Conservation (phyloP, 352 stramenopile genomes). For the Phytophthora europaea region DNA sequence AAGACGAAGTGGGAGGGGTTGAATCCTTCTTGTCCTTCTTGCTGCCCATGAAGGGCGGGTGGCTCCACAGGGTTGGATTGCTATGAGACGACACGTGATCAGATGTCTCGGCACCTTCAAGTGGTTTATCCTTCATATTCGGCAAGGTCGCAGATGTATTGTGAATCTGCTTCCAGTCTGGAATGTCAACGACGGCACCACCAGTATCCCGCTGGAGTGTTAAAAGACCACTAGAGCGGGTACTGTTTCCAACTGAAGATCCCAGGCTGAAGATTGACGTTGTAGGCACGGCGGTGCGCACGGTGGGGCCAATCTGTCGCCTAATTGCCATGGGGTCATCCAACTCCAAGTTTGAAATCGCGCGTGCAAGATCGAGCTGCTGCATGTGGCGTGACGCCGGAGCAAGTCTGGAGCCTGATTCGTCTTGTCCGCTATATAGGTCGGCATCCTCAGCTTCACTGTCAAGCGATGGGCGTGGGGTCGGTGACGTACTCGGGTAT, state of each 20-base stretch:
- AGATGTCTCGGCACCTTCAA: slow-evolving; percentile 31
- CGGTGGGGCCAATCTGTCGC: slow-evolving; percentile 57
- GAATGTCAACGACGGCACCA: slow-evolving; percentile 57
- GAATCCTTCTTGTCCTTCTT: slow-evolving; percentile 50
- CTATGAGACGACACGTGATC: slow-evolving; percentile 60
- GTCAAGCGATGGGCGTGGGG: slow-evolving; percentile 43
- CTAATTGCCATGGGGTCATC: slow-evolving; percentile 81
- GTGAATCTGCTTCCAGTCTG: slow-evolving; percentile 69
- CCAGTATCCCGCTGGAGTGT: slow-evolving; percentile 62
- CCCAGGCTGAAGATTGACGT: slow-evolving; percentile 82
- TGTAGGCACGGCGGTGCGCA: slow-evolving; percentile 56
- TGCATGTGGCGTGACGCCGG: slow-evolving; percentile 83
- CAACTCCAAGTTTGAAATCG: slow-evolving; percentile 83
- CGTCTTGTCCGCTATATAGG: slow-evolving; percentile 11
- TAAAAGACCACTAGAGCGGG: slow-evolving; percentile 54
- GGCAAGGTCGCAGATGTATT: slow-evolving; percentile 68
- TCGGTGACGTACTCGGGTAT: slow-evolving; percentile 46
- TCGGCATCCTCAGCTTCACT: slow-evolving; percentile 40
- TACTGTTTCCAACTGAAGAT: slow-evolving; percentile 57
- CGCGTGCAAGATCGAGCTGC: slow-evolving; percentile 76
- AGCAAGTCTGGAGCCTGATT: slow-evolving; percentile 42
- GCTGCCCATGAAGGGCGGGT: slow-evolving; percentile 64
- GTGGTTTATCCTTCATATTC: slow-evolving; percentile 55
- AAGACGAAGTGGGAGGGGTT: slow-evolving; percentile 30
- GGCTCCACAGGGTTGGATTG: slow-evolving; percentile 73